Base-by-base conservation (phyloP, 2,329 filamentous ascomycete genomes). In the Talaromyces sp. region DNA sequence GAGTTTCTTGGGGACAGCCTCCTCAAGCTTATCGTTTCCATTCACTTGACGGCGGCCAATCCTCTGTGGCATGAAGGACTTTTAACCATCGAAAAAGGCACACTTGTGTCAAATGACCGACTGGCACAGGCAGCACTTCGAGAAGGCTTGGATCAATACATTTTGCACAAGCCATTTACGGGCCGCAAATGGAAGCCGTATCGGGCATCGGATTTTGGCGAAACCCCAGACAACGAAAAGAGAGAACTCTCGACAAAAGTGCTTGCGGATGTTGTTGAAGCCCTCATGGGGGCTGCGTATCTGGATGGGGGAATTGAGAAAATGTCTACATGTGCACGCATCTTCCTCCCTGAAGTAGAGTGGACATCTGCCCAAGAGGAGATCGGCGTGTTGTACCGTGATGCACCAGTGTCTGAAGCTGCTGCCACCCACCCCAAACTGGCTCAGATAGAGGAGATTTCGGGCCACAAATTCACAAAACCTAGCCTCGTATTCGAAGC, bases 1-100 rank as follows among this genome's bases (percentile, higher is more conserved):
- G 95, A 98, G 70, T 96, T 96, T 66, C 77, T 97, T 0, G 95
- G 95, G 0, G 93, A 98, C 68, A 86, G 86, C 0, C 80, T 96
- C 1, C 80, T 98, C 41, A 98, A 98, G 68, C 84, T 88, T 60
- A 85, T 84, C 53, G 82, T 89, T 0, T 85, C 86, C 0, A 71
- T 91, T 1, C 87, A 91, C 59, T 80, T 93, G 4, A 80, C 82
- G 69, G 80, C 81, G 19, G 70, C 80, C 32, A 74, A 92, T 62
- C 83, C 84, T 0, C 75, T 81, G 4, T 91, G 85, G 82, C 90
- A 90, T 0, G 93, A 97, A 73, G 87, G 89, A 0, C 88, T 87
- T 62, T 80, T 98, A 0, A 87, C 88, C 0, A 74, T 78, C 2
- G 82, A 82, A 62, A 93, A 93, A 66, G 86, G 89, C 62, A 80